Conservation (phyloP, 2,329 filamentous ascomycete species). For the Achaetomium macrosporum region DNA sequence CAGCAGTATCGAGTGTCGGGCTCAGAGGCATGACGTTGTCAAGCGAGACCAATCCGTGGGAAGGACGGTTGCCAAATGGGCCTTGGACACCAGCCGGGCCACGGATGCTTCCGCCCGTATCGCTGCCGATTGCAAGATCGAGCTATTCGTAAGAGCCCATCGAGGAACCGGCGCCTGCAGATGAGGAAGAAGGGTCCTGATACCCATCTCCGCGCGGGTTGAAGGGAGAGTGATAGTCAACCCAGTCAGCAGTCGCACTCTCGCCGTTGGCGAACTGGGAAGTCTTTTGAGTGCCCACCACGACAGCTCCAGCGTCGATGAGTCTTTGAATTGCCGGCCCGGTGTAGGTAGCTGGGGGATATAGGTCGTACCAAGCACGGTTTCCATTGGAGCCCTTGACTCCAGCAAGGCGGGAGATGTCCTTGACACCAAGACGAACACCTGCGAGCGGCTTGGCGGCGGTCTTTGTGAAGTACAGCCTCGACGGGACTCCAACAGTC, state of each 20-base stretch:
- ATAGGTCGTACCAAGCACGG: constrained; percentile 10
- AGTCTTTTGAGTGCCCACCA: constrained; percentile 24
- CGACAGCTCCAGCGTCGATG: constrained; percentile 46
- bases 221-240: constrained; percentile 38
- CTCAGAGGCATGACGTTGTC: constrained; percentile 40
- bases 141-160: constrained; percentile 40
- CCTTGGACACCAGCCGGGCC: constrained; percentile 39
- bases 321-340: constrained; percentile 30
- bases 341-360: too few relatives aligned
- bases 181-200: constrained; percentile 42
- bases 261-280: constrained; percentile 42
- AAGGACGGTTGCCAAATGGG: constrained; percentile 41
- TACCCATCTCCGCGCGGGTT: constrained; percentile 45
- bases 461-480: constrained; percentile 52
- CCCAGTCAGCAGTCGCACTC: constrained; percentile 44
- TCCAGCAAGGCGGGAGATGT: constrained; percentile 47
- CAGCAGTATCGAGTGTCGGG: constrained; percentile 38
- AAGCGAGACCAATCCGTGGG: constrained; percentile 35
- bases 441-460: constrained; percentile 52
- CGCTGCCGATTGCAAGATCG: constrained; percentile 38
- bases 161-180: constrained; percentile 34
- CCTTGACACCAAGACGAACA: constrained; percentile 56
- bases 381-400: constrained; percentile 51
- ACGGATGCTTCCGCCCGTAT: constrained; percentile 43
- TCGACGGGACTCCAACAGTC: constrained; percentile 49